These are phyloP conservation scores for Botryotinia globosa DNA, from an alignment of 2,329 filamentous ascomycete genomes.

Conservation along the genomic window DNA sequence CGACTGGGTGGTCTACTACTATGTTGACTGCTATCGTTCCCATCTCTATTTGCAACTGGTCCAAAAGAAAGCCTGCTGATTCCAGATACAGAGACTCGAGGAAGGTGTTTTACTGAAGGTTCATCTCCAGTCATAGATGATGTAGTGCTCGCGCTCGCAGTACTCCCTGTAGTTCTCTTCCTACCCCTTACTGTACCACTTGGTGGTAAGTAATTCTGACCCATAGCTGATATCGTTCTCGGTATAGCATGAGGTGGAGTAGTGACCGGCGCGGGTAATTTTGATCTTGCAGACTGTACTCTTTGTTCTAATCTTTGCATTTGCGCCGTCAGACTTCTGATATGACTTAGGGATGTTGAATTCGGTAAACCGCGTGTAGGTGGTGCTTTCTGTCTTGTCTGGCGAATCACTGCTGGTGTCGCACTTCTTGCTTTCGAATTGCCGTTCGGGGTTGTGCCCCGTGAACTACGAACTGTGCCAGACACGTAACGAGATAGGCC, in stretches of 20 bases:
- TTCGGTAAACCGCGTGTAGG: slow-evolving; percentile 46
- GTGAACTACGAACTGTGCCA: slow-evolving; percentile 29
- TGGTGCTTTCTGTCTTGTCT: slow-evolving; percentile 44
- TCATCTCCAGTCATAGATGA: slow-evolving; percentile 34
- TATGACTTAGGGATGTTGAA: slow-evolving; percentile 80
- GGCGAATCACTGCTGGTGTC: slow-evolving; percentile 40
- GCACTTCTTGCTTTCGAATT: slow-evolving; percentile 32
- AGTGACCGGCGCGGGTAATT: slow-evolving; percentile 75
- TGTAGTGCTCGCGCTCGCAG: slow-evolving; percentile 31
- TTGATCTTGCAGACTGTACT: slow-evolving; percentile 87
- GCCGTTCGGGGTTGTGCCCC: slow-evolving; percentile 27
- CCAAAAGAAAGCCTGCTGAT: slow-evolving; percentile 64
- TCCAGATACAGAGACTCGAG: slow-evolving; percentile 59
- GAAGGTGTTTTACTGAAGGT: slow-evolving; percentile 49
- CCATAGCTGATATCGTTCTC: slow-evolving; percentile 45
- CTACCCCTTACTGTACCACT: slow-evolving; percentile 65
- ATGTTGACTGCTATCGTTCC: slow-evolving; percentile 20
- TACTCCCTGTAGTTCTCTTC: slow-evolving; percentile 60
- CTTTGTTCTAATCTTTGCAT: slow-evolving; percentile 96
- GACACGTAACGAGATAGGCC: slow-evolving; percentile 33
- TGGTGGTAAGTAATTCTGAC: slow-evolving; percentile 48
- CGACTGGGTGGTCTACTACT: slow-evolving; percentile 27
- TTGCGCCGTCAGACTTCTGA: slow-evolving; percentile 89
- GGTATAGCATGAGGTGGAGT: slow-evolving; percentile 83
- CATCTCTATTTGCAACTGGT: slow-evolving; percentile 53